Conservation (phyloP, 2,329 filamentous ascomycete species). For the Beauveria varroae region DNA sequence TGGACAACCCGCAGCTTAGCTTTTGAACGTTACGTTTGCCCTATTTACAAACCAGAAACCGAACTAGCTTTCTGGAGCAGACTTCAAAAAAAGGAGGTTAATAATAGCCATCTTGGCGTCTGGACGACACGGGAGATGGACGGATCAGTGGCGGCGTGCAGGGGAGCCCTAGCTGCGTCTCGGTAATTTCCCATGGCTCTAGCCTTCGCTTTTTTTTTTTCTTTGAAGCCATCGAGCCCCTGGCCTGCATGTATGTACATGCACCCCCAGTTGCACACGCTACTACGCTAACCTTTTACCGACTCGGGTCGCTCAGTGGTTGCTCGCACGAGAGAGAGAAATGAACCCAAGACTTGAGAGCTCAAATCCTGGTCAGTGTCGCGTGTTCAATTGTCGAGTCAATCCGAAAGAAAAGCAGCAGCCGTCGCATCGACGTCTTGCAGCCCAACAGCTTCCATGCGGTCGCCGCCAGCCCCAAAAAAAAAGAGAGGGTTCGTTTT, state of each 20-base stretch:
- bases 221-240: neutral
- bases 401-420: neutral
- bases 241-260: neutral
- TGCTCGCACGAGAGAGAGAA: neutral
- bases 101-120: neutral
- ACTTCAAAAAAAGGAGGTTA: neutral
- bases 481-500: neutral
- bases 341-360: neutral
- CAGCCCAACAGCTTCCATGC: neutral
- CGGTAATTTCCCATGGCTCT: neutral
- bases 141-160: neutral
- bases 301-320: too few species aligned
- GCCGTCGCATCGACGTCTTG: too few species aligned
- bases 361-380: neutral
- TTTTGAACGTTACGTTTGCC: neutral
- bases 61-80: neutral
- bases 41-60: neutral
- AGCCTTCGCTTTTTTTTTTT: neutral
- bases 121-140: neutral
- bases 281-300: too few species aligned
- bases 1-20: too few species aligned
- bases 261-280: neutral
- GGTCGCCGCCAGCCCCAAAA: neutral
- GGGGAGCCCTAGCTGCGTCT: neutral
- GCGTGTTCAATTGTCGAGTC: neutral